Percentiles rank a stretch among this genome's conserved stretches.
Conservation (phyloP, 2,329 filamentous ascomycete genomes). For the Neofusicoccum umdonicola region DNA sequence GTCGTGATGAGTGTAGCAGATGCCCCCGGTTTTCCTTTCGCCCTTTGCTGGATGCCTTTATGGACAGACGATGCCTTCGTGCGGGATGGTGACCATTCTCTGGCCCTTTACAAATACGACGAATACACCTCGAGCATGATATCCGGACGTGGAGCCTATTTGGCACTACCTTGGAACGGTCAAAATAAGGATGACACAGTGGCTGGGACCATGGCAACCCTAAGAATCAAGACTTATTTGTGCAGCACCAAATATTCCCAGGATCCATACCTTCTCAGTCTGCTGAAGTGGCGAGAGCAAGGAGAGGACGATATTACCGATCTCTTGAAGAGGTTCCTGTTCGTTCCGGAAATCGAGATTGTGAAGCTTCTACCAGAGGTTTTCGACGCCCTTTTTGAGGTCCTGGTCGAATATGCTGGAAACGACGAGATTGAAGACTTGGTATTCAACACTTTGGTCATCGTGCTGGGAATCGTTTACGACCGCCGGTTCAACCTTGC, state of each 20-base stretch:
- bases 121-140: constrained; percentile 77
- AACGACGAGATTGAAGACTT: constrained; percentile 91
- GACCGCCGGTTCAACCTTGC: constrained; percentile 90
- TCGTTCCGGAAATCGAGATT: constrained; percentile 95
- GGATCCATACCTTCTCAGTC: constrained; percentile 77
- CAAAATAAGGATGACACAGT: constrained; percentile 71
- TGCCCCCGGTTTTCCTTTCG: constrained; percentile 82
- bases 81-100: constrained; percentile 74
- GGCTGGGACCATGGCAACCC: constrained; percentile 73
- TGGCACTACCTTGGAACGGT: constrained; percentile 78
- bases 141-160: constrained; percentile 78
- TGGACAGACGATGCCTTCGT: constrained; percentile 93
- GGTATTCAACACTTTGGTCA: constrained; percentile 85
- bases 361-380: constrained; percentile 91
- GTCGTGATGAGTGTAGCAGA: constrained; percentile 88
- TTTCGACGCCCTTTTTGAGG: constrained; percentile 85
- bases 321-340: constrained; percentile 78
- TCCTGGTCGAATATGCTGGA: constrained; percentile 85
- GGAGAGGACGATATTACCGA: constrained; percentile 68
- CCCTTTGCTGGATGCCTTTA: constrained; percentile 85
- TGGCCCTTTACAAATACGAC: constrained; percentile 87
- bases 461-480: constrained; percentile 88
- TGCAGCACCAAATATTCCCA: constrained; percentile 96
- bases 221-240: constrained; percentile 78
- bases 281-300: constrained; percentile 82